Base-by-base conservation (phyloP, 2,329 filamentous ascomycete species). In the Coniochaeta prunicola region DNA sequence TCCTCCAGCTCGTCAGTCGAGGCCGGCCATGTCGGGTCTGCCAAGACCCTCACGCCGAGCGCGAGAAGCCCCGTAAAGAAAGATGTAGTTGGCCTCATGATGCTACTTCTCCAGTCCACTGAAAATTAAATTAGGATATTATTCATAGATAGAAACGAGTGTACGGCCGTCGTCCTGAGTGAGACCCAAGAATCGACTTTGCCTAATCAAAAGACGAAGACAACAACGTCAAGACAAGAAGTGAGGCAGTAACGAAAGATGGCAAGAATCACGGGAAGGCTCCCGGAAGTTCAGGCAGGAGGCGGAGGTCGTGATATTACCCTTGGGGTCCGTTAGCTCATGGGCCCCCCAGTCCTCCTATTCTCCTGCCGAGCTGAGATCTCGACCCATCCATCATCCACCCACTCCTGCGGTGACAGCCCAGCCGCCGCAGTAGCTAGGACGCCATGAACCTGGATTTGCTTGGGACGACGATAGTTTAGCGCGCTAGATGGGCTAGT, bases 1-100 rank as follows among this genome's bases (percentile, higher is more conserved):
- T 86, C 84, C 69, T 87, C 84, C 60, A 87, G 71, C 67, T 87
- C 83, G 64, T 87, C 84, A 19, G 77, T 77, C 13, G 75, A 65
- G 2, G 81, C 78, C 2, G 84, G 84, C 84, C 84, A 87, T 65
- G 83, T 87, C 33, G 80, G 80, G 62, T 80, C 78, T 26, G 81
- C 77, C 53, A 63, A 61, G 55, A 67, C 67, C 60, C 69, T 62
- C 31, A 66, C 63, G 54, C 69, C 70, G 58, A 78, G 67, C 61
- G 70, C 73, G 53, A 76, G 64, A 59, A 77, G 63, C 62, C 67
- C 69, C 57, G 76, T 62, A 53, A 76, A 61, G 30, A 69, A 57
- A 33, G 62, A 59, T 10, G 60, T 48, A 19, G 50, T 59, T 57
- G 66, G 64, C 64, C 60, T 70, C 73, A 75, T 76, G 17, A 53